These are phyloP conservation scores for Astragalus glycyphyllos DNA, from an alignment of 306 rosid genomes.

Conservation along the genomic window DNA sequence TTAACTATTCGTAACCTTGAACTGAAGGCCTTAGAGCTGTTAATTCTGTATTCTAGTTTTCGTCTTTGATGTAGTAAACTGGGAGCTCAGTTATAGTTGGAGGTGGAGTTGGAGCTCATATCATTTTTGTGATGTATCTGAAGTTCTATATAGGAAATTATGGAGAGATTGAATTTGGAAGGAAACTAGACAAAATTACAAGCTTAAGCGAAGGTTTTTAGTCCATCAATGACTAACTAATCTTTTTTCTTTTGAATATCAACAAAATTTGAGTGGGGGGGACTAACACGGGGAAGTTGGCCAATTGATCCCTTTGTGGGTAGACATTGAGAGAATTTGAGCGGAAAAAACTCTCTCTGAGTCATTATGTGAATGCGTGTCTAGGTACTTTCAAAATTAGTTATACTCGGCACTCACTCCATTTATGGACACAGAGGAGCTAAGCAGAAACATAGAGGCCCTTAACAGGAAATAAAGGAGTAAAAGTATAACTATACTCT, in stretches of 20 bases:
- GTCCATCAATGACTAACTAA: not conserved
- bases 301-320: too few species aligned
- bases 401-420: too few species aligned
- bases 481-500: too few species aligned
- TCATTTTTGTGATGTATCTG: not conserved
- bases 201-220: not conserved
- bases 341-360: too few species aligned
- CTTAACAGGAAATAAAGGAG: too few species aligned
- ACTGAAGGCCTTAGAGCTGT: not conserved
- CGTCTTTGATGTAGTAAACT: not conserved
- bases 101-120: not conserved
- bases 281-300: too few species aligned
- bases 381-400: too few species aligned
- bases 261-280: too few species aligned
- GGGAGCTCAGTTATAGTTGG: conserved; percentile 3
- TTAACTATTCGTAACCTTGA: not conserved
- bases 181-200: not conserved
- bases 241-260: not conserved
- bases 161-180: conserved; percentile 21
- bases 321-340: too few species aligned
- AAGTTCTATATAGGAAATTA: not conserved
- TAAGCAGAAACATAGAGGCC: too few species aligned
- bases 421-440: too few species aligned
- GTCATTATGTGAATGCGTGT: too few species aligned
- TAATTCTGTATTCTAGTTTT: conserved; percentile 12